Conservation (phyloP, 768 basidiomycete genomes). For the Lactarius indigo region DNA sequence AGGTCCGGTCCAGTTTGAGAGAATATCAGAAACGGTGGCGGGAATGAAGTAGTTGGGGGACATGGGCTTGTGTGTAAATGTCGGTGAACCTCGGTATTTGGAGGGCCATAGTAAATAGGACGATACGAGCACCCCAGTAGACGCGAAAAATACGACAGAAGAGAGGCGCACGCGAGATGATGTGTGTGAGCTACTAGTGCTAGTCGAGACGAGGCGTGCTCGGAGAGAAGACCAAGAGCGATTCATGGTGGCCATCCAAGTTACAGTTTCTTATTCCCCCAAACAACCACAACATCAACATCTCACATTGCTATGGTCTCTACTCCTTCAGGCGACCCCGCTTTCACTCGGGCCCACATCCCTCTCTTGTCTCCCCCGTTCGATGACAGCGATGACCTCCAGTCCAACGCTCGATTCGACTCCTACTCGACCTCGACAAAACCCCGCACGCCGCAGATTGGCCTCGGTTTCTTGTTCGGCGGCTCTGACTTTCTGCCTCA, state of each 20-base stretch:
- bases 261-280: background rate
- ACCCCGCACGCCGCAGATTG: constrained; percentile 9
- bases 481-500: constrained; percentile 4
- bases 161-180: constrained; percentile 14
- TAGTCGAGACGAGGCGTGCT: constrained; percentile 14
- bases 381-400: constrained; percentile 6
- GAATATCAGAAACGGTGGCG: constrained; percentile 52
- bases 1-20: constrained; percentile 53
- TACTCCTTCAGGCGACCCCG: constrained; percentile 2
- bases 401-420: constrained; percentile 18
- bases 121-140: constrained; percentile 41
- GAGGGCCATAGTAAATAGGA: constrained; percentile 54
- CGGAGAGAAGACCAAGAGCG: constrained; percentile 7
- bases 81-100: constrained; percentile 44
- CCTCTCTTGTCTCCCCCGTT: constrained; percentile 4
- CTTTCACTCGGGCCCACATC: background rate
- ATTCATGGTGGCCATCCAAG: constrained; percentile 9
- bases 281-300: constrained; percentile 7
- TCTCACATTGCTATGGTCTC: constrained; percentile 10
- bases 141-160: constrained; percentile 33
- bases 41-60: constrained; percentile 47
- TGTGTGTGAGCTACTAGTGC: background rate
- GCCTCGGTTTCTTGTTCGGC: constrained; percentile 22
- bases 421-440: background rate
- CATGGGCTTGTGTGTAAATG: constrained; percentile 30